Percentiles rank a stretch among this genome's conserved stretches.
These are phyloP conservation scores for Corallochytrium limacisporum DNA, from an alignment of 78 protist species.

Conservation along the genomic window DNA sequence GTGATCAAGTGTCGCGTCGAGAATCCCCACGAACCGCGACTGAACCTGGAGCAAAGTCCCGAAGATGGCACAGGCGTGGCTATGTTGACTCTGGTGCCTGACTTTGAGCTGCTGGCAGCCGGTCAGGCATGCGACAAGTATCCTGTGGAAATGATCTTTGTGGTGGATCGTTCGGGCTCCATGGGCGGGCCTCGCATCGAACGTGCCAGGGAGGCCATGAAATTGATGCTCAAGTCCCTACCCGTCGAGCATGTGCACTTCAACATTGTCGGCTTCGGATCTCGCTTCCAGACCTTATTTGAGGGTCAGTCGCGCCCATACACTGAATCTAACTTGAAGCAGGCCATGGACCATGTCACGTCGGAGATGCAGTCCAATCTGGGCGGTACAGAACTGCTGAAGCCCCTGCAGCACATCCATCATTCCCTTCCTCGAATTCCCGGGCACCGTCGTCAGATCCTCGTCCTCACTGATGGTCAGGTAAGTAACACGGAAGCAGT, in stretches of 20 bases:
- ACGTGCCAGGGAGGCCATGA: constrained; percentile 18
- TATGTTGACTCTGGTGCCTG: constrained; percentile 25
- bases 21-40: constrained; percentile 31
- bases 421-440: not conserved
- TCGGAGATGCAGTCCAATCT: constrained; percentile 20
- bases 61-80: not conserved
- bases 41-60: constrained; percentile 51
- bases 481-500: constrained; percentile 31
- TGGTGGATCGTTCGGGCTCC: constrained; percentile 42
- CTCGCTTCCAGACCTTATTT: not conserved
- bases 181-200: constrained; percentile 31
- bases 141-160: constrained; percentile 24
- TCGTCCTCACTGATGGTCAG: constrained; percentile 73
- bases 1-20: constrained; percentile 19
- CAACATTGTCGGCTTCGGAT: constrained; percentile 55
- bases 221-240: constrained; percentile 31
- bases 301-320: not conserved
- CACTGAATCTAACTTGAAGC: not conserved
- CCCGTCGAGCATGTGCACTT: constrained; percentile 24
- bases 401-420: constrained; percentile 2
- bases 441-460: constrained; percentile 51
- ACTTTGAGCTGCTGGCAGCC: not conserved
- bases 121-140: too few relatives aligned
- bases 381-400: constrained; percentile 52
- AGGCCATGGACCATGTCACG: constrained; percentile 16